Evolutionary conservation across 176 grass and related monocot genomes (phyloP), one percentile per base, ranked within the genome.

Genomic region (Miscanthus lutarioriparius): DNA sequence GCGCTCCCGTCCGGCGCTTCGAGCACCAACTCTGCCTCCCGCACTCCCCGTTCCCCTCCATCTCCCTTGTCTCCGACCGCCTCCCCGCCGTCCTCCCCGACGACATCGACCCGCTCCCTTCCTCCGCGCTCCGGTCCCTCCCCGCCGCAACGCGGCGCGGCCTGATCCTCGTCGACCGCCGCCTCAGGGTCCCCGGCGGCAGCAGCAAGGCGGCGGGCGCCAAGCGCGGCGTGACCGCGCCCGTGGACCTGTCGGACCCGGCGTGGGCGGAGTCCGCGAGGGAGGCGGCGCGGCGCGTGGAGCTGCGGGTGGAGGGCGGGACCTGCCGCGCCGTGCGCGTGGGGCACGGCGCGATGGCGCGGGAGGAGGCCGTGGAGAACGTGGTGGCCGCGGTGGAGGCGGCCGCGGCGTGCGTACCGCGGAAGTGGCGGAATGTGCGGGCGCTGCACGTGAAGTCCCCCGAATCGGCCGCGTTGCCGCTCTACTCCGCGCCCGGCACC

Each of bases 361-460:
- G 8, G 27, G 78, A 35, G 13, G 88, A 75, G 12, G 68, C 75
- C 14, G 82, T 90, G 56, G 79, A 90, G 74, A 93, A 93, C 77
- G 78, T 93, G 36, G 49, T 86, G 51, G 88, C 88, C 72, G 91
- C 88, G 1, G 85, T 80, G 30, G 88, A 93, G 82, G 91, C 82
- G 16, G 82, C 83, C 49, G 85, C 82, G 4, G 51, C 78, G 39
- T 74, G 80, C 75, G 91, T 93, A 43, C 91, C 91, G 47, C 88
- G 75, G 88, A 93, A 90, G 82, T 93, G 91, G 88, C 88, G 58
- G 85, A 93, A 93, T 72, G 88, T 93, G 82, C 82, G 82, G 68
- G 88, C 85, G 35, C 82, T 93, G 69, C 88, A 93, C 80, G 32
- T 93, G 4, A 93, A 90, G 85, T 43, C 88, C 12, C 75, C 88